Evolutionary conservation across 495 filamentous ascomycete species (phyloP).

Genomic region (Xylaria telfairii): DNA sequence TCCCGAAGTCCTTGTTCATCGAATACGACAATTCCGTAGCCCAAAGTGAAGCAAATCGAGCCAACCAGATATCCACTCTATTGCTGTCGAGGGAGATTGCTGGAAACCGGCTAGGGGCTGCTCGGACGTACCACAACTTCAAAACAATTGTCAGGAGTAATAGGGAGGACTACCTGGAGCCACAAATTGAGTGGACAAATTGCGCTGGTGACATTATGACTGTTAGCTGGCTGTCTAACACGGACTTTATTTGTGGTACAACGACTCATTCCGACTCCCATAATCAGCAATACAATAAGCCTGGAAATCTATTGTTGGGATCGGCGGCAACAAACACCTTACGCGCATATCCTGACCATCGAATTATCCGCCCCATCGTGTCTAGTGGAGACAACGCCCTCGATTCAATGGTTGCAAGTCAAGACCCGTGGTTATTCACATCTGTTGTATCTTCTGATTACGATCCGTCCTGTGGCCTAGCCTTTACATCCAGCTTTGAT

Average conservation of each 20-base stretch:
- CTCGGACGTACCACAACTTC: conserved; percentile 45
- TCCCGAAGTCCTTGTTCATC: conserved; percentile 35
- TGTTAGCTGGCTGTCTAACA: conserved; percentile 60
- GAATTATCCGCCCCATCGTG: conserved; percentile 60
- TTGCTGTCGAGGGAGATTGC: conserved; percentile 49
- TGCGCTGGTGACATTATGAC: conserved; percentile 66
- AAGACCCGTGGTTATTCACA: conserved; percentile 73
- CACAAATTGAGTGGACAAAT: conserved; percentile 56
- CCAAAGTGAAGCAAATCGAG: conserved; percentile 34
- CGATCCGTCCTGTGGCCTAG: conserved; percentile 57
- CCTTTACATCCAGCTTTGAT: conserved; percentile 86
- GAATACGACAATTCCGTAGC: conserved; percentile 35
- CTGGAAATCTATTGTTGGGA: conserved; percentile 77
- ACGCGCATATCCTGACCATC: conserved; percentile 73
- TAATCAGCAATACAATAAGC: conserved; percentile 84
- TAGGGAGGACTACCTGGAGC: conserved; percentile 52
- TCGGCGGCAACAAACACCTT: conserved; percentile 61
- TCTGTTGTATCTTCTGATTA: conserved; percentile 81
- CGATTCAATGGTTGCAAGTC: conserved; percentile 64
- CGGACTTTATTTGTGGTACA: conserved; percentile 67
- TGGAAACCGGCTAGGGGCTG: conserved; percentile 41
- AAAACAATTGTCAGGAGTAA: conserved; percentile 45
- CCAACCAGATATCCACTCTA: conserved; percentile 39
- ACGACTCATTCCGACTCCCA: conserved; percentile 74
- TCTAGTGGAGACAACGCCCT: conserved; percentile 59